Evolutionary conservation across 139 green algal genomes (phyloP).

Genomic region (Chlorella vulgaris): DNA sequence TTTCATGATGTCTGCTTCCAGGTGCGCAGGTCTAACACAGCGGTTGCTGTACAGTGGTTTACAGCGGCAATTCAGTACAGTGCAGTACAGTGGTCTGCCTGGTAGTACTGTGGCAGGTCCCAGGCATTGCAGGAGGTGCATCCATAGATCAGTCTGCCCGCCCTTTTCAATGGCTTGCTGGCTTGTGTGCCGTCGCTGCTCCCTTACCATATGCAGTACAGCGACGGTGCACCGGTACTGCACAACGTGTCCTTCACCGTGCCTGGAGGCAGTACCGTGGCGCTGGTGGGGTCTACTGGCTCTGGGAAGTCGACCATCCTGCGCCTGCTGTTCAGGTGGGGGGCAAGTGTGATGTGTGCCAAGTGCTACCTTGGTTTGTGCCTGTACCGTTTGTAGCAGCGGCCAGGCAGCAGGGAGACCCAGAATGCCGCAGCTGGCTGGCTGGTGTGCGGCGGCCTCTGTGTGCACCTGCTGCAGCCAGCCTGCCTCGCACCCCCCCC

Average conservation of each 20-base stretch:
- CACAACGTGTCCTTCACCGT: slow-evolving; percentile 67
- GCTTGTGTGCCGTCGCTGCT: background rate
- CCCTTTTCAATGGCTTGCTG: no score
- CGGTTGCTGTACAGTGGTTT: background rate
- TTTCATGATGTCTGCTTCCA: slow-evolving; percentile 74
- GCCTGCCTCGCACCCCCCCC: background rate
- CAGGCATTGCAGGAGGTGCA: no score
- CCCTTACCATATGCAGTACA: slow-evolving; percentile 15
- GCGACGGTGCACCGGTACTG: slow-evolving; percentile 53
- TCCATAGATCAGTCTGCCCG: no score
- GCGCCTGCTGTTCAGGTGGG: slow-evolving; percentile 74
- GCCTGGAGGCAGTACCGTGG: slow-evolving; percentile 65
- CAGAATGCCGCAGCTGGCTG: no score
- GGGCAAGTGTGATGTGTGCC: background rate
- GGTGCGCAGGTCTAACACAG: no score
- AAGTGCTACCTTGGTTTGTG: background rate
- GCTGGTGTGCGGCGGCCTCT: no score
- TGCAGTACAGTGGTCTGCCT: no score
- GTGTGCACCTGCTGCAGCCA: no score
- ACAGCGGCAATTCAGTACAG: no score
- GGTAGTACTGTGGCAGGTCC: background rate
- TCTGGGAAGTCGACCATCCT: slow-evolving; percentile 91
- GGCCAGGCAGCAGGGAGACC: no score
- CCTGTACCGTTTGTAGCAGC: no score
- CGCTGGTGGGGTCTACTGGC: slow-evolving; percentile 82